A percentile compares a stretch with the other conserved stretches of the same genome.
Conservation (phyloP, 2,329 filamentous ascomycete species). For the Xylaria sp. region DNA sequence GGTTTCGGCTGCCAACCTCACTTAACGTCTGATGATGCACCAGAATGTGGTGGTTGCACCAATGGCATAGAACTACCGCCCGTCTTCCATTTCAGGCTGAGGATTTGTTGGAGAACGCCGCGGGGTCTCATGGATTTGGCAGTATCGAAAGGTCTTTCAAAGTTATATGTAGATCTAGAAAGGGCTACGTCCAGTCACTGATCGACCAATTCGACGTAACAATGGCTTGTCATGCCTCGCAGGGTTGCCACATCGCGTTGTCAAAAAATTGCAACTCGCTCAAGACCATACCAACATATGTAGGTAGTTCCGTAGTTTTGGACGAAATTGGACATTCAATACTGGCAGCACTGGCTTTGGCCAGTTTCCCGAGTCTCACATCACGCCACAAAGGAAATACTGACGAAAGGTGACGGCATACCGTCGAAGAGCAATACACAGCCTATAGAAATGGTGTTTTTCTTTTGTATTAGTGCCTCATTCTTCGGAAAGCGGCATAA, state of each 20-base stretch:
- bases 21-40: constrained; percentile 23
- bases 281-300: not conserved
- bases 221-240: constrained; percentile 5
- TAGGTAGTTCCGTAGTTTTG: not conserved
- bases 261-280: not conserved
- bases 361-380: constrained; percentile 5
- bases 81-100: constrained; percentile 8
- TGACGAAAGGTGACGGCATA: constrained; percentile 33
- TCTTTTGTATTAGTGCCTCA: constrained; percentile 4
- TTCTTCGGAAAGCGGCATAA: constrained; percentile 7
- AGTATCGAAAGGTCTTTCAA: not conserved
- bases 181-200: constrained; percentile 15
- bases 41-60: constrained; percentile 16
- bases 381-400: constrained; percentile 31
- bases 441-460: constrained; percentile 20
- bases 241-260: constrained; percentile 2
- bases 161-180: constrained; percentile 9
- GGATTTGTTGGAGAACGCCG: constrained; percentile 10
- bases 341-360: constrained; percentile 8
- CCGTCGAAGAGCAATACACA: constrained; percentile 3
- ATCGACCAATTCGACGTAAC: not conserved
- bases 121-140: constrained; percentile 6
- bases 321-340: constrained; percentile 6
- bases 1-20: constrained; percentile 29
- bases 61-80: constrained; percentile 5